Evolutionary conservation across 1,284 basidiomycete species (phyloP).

Genomic region (Sutorius eximius): DNA sequence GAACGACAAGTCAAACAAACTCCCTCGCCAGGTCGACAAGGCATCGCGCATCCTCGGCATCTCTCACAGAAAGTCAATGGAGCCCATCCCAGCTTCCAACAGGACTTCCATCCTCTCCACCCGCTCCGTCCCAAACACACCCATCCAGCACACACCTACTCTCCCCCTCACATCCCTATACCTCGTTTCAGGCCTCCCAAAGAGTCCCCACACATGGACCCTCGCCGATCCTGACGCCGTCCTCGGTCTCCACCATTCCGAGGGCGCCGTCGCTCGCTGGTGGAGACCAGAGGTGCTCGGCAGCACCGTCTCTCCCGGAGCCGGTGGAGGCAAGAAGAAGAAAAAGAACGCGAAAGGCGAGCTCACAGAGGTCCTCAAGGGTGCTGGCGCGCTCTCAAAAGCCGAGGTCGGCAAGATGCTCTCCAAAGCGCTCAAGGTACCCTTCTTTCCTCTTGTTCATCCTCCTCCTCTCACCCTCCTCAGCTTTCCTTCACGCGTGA

Average conservation of each 20-base stretch:
- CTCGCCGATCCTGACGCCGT: slow-evolving; percentile 88
- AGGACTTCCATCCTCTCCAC: slow-evolving; percentile 75
- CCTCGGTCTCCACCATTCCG: slow-evolving; percentile 79
- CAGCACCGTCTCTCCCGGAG: slow-evolving; percentile 83
- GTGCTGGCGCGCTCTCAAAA: slow-evolving; percentile 73
- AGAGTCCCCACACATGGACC: slow-evolving; percentile 90
- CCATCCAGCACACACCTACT: slow-evolving; percentile 54
- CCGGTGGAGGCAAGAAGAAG: slow-evolving; percentile 53
- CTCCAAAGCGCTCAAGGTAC: slow-evolving; percentile 85
- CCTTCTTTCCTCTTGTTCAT: slow-evolving; percentile 14
- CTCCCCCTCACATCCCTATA: slow-evolving; percentile 79
- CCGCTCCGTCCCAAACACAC: slow-evolving; percentile 64
- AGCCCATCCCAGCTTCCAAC: slow-evolving; percentile 72
- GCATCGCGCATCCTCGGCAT: slow-evolving; percentile 75
- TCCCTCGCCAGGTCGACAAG: slow-evolving; percentile 44
- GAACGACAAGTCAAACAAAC: slow-evolving; percentile 9
- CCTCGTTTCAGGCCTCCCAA: slow-evolving; percentile 81
- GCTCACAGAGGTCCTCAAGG: slow-evolving; percentile 62
- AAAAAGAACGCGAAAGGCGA: slow-evolving; percentile 65
- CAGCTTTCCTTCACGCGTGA: slow-evolving; percentile 87
- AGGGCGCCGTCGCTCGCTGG: slow-evolving; percentile 88
- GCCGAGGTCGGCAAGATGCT: slow-evolving; percentile 86
- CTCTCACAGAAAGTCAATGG: slow-evolving; percentile 71
- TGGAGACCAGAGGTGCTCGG: slow-evolving; percentile 95
- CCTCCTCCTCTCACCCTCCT: slow-evolving; percentile 3